These are phyloP conservation scores for Saccharum hybrid DNA, from an alignment of 202 grass and related monocot species.

Conservation along the genomic window DNA sequence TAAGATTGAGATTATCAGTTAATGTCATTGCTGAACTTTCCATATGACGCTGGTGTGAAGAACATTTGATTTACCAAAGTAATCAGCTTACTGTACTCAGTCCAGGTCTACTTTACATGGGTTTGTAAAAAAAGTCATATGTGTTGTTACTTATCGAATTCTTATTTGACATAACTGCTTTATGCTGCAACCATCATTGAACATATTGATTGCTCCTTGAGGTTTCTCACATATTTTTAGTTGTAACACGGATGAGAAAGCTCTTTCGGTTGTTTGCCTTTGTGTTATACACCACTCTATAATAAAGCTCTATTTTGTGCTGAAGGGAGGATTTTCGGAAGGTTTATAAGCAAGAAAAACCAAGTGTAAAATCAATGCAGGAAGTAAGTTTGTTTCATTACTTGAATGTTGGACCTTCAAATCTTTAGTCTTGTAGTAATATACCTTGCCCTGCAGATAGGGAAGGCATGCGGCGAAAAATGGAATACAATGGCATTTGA, in stretches of 20 bases:
- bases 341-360: slow-evolving; percentile 74
- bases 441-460: slow-evolving; percentile 63
- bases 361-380: slow-evolving; percentile 85
- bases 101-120: neutral
- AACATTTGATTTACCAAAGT: neutral
- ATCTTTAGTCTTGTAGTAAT: slow-evolving; percentile 23
- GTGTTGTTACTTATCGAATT: neutral
- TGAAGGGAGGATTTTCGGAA: slow-evolving; percentile 95
- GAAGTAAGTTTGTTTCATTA: slow-evolving; percentile 61
- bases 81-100: neutral
- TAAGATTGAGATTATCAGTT: neutral
- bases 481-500: slow-evolving; percentile 91
- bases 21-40: neutral
- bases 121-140: slow-evolving; percentile 5
- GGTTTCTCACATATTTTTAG: slow-evolving; percentile 2
- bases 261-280: neutral
- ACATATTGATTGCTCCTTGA: slow-evolving; percentile 1
- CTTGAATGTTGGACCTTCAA: slow-evolving; percentile 34
- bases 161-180: neutral
- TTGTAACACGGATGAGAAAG: slow-evolving; percentile 2
- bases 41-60: neutral
- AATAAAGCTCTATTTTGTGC: slow-evolving; percentile 38
- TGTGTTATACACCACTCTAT: slow-evolving; percentile 21
- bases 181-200: slow-evolving; percentile 15
- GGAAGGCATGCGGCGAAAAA: slow-evolving; percentile 87